phyloP scores from a whole-genome alignment of 2,329 filamentous ascomycete genomes.

The Nothophoma quercina region DNA sequence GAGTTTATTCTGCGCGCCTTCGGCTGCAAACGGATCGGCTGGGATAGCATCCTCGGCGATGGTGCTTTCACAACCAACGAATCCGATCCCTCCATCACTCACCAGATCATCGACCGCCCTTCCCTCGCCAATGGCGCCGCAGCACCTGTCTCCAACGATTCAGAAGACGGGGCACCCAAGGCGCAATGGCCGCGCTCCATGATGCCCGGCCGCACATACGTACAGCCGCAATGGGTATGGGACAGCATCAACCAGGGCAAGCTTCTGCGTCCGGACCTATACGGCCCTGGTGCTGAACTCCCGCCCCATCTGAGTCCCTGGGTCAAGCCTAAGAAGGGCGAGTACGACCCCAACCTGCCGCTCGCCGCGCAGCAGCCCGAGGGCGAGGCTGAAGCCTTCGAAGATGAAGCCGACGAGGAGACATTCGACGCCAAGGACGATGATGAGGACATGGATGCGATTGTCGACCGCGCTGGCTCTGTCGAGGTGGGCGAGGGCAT shows the following conservation, averaged over 20 bases:
- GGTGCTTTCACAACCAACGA: constrained; percentile 93
- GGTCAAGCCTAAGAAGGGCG: constrained; percentile 84
- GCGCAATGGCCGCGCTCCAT: constrained; percentile 68
- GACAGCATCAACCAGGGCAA: constrained; percentile 93
- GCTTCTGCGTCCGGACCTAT: constrained; percentile 83
- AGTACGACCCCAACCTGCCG: constrained; percentile 88
- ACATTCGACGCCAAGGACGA: constrained; percentile 52
- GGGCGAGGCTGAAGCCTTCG: constrained; percentile 78
- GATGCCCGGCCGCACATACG: constrained; percentile 88
- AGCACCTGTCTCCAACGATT: constrained; percentile 52
- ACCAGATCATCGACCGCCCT: constrained; percentile 94
- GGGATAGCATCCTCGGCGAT: constrained; percentile 89
- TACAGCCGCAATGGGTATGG: constrained; percentile 99
- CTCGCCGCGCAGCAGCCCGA: constrained; percentile 89
- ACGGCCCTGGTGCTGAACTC: constrained; percentile 86
- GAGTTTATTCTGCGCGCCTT: constrained; percentile 95
- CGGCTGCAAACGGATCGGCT: constrained; percentile 93
- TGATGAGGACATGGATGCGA: constrained; percentile 39
- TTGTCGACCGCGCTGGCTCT: constrained; percentile 50
- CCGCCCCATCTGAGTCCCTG: constrained; percentile 97
- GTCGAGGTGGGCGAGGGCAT: constrained; percentile 59
- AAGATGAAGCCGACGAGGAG: constrained; percentile 60
- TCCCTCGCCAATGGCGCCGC: constrained; percentile 61
- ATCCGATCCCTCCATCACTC: constrained; percentile 86
- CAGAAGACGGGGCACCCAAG: constrained; percentile 62